Base-by-base conservation (phyloP, 2,329 filamentous ascomycete genomes). In the Microascus cirrosus region DNA sequence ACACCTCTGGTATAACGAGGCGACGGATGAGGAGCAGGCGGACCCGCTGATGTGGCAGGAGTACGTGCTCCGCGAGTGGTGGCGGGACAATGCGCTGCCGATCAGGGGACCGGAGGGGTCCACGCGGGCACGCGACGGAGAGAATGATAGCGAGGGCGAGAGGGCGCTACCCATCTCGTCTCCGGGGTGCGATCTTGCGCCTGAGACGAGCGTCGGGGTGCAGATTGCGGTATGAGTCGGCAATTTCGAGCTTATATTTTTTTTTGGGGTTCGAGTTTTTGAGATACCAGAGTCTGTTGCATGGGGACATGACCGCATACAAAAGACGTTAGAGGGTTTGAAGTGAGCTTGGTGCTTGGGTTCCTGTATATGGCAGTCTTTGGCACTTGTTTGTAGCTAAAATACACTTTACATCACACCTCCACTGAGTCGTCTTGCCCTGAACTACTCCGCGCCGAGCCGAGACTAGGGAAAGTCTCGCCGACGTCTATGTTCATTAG, bases 21-120 rank as follows among this genome's bases (percentile, higher is more conserved):
- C 20, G 10, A 22, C n/a, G 2, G 48, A 39, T 1, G 24, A 24
- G 34, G 36, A 34, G 22, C 8, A 18, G 24, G 18, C 28, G n/a
- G 50, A 67, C 69, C 6, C 74, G 73, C 55, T 63, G 67, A 13
- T 18, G n/a, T 77, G 74, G 74, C 72, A 77, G 60, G 63, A 68
- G 32, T 69, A 75, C 28, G 73, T 76, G 1, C 64, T 77, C 20
- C 63, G 67, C 28, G 67, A 68, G 57, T 77, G 75, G 75, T 65
- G 69, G 24, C 63, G 63, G 24, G 75, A 77, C 51, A 66, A 67
- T 22, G 62, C 64, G 52, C 64, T 66, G 22, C 22, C 7, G 32
- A 20, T 51, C 8, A n/a, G 18, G 50, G 22, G 6, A 11, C 15
- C n/a, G 25, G 55, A 56, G 11, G 36, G 20, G 6, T 55, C 54